Evolutionary conservation across 2,329 filamentous ascomycete genomes (phyloP).

Genomic region (Chaetomiaceae sp.): DNA sequence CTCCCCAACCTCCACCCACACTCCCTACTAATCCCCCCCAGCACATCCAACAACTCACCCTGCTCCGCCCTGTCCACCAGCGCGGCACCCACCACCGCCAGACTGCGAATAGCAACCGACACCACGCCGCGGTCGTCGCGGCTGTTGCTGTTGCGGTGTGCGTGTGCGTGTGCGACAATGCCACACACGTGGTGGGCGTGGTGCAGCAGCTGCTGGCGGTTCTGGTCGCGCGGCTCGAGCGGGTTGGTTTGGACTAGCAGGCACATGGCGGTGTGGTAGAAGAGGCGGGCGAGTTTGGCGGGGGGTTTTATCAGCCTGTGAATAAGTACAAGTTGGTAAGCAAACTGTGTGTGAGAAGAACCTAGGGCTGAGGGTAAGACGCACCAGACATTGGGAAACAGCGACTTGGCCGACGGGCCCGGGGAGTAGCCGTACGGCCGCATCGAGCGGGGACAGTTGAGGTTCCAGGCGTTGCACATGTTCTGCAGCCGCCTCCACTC

Average conservation of each 20-base stretch:
- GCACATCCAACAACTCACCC: conserved; percentile 72
- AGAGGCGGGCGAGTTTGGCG: conserved; percentile 75
- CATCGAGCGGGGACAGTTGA: conserved; percentile 77
- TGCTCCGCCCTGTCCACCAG: conserved; percentile 68
- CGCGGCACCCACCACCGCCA: conserved; percentile 72
- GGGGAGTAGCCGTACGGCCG: conserved; percentile 75
- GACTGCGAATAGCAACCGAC: conserved; percentile 71
- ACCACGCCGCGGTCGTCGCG: conserved; percentile 71
- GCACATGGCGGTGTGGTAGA: conserved; percentile 84
- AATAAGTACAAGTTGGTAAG: background rate
- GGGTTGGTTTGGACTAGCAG: conserved; percentile 78
- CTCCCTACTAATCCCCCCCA: conserved; percentile 69
- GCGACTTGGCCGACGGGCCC: conserved; percentile 65
- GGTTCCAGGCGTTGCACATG: conserved; percentile 81
- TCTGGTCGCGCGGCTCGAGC: conserved; percentile 59
- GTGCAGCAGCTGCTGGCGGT: conserved; percentile 63
- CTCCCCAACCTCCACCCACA: conserved; percentile 75
- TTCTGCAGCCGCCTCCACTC: conserved; percentile 78
- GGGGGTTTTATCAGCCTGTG: conserved; percentile 74
- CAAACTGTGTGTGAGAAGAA: conserved; percentile 4
- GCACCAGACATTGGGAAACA: conserved; percentile 83
- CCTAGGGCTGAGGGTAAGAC: conserved; percentile 28
- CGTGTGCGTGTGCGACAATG: conserved; percentile 80
- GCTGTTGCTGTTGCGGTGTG: conserved; percentile 48
- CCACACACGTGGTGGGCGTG: conserved; percentile 86